Percentiles rank a stretch among this genome's conserved stretches.
Evolutionary conservation across 2,329 filamentous ascomycete genomes (phyloP).

Genomic region (Colletotrichum sublineola): DNA sequence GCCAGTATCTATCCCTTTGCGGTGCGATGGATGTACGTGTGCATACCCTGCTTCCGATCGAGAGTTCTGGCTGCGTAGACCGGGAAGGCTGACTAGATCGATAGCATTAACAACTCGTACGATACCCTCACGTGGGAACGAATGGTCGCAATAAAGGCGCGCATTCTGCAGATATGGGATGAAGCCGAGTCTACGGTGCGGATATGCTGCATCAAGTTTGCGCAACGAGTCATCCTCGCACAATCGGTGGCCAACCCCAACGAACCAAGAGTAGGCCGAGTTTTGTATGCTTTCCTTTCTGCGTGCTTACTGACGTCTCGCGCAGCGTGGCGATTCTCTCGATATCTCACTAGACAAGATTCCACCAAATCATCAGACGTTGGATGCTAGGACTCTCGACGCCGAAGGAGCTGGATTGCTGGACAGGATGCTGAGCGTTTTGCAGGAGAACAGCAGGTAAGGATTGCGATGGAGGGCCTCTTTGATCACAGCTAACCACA

Average conservation of each 20-base stretch:
- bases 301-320: conserved; percentile 45
- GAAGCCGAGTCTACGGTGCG: conserved; percentile 79
- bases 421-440: conserved; percentile 85
- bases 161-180: conserved; percentile 91
- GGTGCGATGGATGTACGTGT: conserved; percentile 92
- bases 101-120: conserved; percentile 87
- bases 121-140: conserved; percentile 87
- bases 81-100: conserved; percentile 48
- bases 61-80: conserved; percentile 2
- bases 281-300: conserved; percentile 16
- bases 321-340: conserved; percentile 61
- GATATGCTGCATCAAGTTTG: conserved; percentile 97
- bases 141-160: conserved; percentile 89
- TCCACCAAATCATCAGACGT: conserved; percentile 82
- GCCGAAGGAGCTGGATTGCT: conserved; percentile 92
- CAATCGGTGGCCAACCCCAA: conserved; percentile 87
- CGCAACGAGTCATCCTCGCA: conserved; percentile 90
- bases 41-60: neutral
- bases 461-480: conserved; percentile 46
- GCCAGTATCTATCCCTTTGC: conserved; percentile 94
- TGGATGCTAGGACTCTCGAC: conserved; percentile 85
- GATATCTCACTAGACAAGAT: conserved; percentile 92
- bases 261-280: conserved; percentile 80
- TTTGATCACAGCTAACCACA: conserved; percentile 36
- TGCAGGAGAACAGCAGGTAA: conserved; percentile 90